Conservation (phyloP, 108 stramenopile genomes). For the Schizochytrium sp. region DNA sequence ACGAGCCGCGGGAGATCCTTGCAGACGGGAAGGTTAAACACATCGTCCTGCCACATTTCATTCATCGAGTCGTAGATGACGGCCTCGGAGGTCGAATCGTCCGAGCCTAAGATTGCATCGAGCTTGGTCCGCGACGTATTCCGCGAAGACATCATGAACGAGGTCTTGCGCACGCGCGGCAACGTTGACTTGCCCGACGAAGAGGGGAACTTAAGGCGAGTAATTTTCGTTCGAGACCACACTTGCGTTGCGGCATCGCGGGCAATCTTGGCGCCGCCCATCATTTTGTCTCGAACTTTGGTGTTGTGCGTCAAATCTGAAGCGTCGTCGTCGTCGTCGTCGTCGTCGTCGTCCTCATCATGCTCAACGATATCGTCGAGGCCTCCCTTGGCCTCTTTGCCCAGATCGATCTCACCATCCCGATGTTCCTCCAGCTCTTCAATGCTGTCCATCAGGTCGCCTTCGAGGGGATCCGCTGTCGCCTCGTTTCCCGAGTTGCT, state of each 20-base stretch:
- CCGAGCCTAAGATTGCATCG: not conserved
- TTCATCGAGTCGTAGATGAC: conserved; percentile 11
- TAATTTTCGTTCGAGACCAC: not conserved
- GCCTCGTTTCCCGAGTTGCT: not conserved
- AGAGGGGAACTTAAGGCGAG: not conserved
- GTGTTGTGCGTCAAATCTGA: not conserved
- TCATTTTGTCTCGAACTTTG: not conserved
- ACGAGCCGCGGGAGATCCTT: conserved; percentile 2
- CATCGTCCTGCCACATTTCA: not conserved
- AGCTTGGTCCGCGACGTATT: not conserved
- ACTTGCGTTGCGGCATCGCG: not conserved
- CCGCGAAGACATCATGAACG: not conserved
- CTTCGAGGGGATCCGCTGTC: not conserved
- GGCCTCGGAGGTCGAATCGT: not conserved
- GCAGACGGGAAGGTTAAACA: not conserved
- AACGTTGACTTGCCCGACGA: not conserved
- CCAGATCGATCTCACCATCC: not conserved
- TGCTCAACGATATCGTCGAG: not conserved
- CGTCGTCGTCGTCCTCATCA: not conserved
- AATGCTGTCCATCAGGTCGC: not conserved
- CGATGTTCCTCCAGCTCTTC: not conserved
- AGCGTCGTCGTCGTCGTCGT: not conserved
- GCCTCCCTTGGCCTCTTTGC: not conserved
- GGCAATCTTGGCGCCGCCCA: not conserved
- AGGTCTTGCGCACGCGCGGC: not conserved